Evolutionary conservation across 345 rosid species (phyloP).

Genomic region (Syzygium aqueum): DNA sequence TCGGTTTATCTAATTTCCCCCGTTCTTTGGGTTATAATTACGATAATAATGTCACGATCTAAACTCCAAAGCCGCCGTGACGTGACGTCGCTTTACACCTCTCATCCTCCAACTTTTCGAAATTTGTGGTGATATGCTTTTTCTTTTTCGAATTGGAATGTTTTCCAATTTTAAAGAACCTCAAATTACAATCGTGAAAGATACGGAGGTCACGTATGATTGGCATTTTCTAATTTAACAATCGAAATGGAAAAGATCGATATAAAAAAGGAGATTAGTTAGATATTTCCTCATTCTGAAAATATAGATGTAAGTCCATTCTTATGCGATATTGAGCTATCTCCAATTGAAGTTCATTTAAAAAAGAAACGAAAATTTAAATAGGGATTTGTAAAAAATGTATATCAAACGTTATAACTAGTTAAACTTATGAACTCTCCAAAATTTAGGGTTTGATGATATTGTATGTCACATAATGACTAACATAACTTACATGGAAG

Average conservation of each 20-base stretch:
- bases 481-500: background rate
- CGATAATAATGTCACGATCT: background rate
- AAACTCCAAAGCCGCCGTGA: background rate
- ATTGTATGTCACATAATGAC: background rate
- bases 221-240: background rate
- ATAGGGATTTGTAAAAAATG: background rate
- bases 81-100: background rate
- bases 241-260: no score
- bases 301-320: background rate
- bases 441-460: background rate
- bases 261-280: background rate
- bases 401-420: background rate
- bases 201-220: background rate
- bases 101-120: background rate
- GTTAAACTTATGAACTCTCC: background rate
- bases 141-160: background rate
- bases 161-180: no score
- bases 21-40: background rate
- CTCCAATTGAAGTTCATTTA: background rate
- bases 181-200: background rate
- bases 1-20: background rate
- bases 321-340: background rate
- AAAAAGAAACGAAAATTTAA: background rate
- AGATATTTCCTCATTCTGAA: background rate
- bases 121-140: background rate